Conservation (phyloP, 169 alveolate genomes). For the Cryptosporidium xiaoi region DNA sequence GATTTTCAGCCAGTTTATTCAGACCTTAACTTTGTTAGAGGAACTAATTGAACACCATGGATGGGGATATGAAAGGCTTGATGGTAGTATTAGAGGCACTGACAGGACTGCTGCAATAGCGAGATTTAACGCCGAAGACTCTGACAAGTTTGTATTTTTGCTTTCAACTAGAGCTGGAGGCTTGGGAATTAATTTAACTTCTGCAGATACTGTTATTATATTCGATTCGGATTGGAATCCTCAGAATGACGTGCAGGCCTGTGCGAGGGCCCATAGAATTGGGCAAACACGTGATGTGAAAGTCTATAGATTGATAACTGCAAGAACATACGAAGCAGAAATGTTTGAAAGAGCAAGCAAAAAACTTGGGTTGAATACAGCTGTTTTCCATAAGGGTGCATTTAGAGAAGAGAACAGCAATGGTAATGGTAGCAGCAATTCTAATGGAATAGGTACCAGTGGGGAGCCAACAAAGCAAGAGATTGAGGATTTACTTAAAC, state of each 20-base stretch:
- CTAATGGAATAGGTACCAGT: constrained; percentile 70
- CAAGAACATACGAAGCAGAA: constrained; percentile 91
- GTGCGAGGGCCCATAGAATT: constrained; percentile 94
- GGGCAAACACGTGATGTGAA: constrained; percentile 92
- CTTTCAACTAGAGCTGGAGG: constrained; percentile 95
- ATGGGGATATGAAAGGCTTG: constrained; percentile 87
- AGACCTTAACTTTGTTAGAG: constrained; percentile 89
- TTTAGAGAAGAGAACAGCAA: constrained; percentile 75
- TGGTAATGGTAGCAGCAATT: not conserved
- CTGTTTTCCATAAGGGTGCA: constrained; percentile 90
- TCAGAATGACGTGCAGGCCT: constrained; percentile 92
- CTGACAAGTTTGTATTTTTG: constrained; percentile 87
- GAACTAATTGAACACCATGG: constrained; percentile 83
- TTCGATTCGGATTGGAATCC: constrained; percentile 97
- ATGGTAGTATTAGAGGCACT: constrained; percentile 89
- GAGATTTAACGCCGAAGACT: constrained; percentile 86
- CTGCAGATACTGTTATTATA: constrained; percentile 93
- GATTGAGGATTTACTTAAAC: constrained; percentile 87
- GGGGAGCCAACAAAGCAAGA: constrained; percentile 81
- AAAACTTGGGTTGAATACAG: constrained; percentile 91
- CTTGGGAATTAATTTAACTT: constrained; percentile 93
- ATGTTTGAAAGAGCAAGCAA: constrained; percentile 93
- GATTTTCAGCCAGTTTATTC: constrained; percentile 89
- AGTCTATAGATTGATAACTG: constrained; percentile 91
- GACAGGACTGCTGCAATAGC: constrained; percentile 82